phyloP scores from a whole-genome alignment of 257 asterid species.

The Rhazya stricta region DNA sequence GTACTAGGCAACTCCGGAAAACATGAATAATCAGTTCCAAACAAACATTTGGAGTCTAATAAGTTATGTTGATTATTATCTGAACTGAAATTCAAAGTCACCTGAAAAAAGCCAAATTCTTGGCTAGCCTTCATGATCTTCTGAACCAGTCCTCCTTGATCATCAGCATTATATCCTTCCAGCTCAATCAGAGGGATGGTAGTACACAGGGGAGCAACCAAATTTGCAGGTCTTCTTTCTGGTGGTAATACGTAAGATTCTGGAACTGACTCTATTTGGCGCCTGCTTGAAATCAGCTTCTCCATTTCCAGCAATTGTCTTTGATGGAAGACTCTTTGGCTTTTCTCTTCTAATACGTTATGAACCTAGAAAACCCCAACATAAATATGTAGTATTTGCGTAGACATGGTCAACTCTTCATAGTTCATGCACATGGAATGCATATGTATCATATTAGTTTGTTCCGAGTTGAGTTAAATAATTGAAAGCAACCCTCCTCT shows the following conservation, averaged over 20 bases:
- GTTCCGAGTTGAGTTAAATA: neutral
- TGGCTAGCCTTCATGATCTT: slow-evolving; percentile 17
- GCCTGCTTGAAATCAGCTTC: neutral
- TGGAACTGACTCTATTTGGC: neutral
- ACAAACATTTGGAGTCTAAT: neutral
- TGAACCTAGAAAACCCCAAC: neutral
- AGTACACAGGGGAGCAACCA: neutral
- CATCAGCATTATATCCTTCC: neutral
- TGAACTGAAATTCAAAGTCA: neutral
- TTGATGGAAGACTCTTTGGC: neutral
- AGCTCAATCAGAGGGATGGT: slow-evolving; percentile 14
- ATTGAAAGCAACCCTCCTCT: neutral
- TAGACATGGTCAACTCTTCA: neutral
- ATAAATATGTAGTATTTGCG: neutral
- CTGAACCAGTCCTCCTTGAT: neutral
- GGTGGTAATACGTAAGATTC: neutral
- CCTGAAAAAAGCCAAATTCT: slow-evolving; percentile 16
- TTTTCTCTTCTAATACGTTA: neutral
- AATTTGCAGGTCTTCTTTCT: slow-evolving; percentile 2
- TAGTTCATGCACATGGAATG: neutral
- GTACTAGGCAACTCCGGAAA: neutral
- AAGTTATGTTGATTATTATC: neutral
- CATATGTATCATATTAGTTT: neutral
- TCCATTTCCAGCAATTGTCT: neutral
- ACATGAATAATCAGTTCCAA: neutral